Evolutionary conservation across 352 stramenopile species (phyloP).

Genomic region (Pythium insidiosum): DNA sequence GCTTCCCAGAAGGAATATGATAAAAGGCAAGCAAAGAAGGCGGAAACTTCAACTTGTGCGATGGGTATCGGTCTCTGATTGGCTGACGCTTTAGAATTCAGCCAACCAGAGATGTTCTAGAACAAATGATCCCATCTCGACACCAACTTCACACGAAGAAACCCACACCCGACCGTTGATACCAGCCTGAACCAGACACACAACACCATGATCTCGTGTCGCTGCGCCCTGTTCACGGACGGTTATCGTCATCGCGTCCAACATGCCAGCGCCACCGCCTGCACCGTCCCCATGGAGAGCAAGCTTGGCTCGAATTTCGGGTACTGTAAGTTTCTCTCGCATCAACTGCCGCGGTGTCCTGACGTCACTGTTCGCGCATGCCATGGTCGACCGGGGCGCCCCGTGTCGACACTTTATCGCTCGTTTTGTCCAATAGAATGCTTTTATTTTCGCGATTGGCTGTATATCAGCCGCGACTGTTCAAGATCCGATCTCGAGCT

Average conservation of each 20-base stretch:
- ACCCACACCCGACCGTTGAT: not conserved
- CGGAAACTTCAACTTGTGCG: conserved; percentile 11
- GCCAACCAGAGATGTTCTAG: conserved; percentile 4
- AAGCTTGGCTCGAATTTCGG: not conserved
- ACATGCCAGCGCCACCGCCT: too few relatives aligned
- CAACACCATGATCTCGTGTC: not conserved
- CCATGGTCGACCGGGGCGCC: not conserved
- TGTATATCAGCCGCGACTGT: conserved; percentile 9
- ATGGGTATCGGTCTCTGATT: conserved; percentile 4
- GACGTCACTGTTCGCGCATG: not conserved
- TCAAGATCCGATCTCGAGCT: conserved; percentile 10
- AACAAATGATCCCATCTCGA: not conserved
- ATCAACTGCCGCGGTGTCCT: too few relatives aligned
- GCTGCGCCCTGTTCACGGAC: not conserved
- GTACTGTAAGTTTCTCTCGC: not conserved
- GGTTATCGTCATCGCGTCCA: not conserved
- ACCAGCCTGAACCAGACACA: not conserved
- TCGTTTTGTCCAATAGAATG: conserved; percentile 5
- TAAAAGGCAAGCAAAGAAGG: not conserved
- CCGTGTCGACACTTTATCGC: not conserved
- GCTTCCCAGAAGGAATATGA: not conserved
- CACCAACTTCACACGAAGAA: not conserved
- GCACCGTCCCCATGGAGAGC: too few relatives aligned
- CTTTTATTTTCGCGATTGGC: conserved; percentile 2
- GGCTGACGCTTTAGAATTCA: conserved; percentile 8